Base-by-base conservation (phyloP, 2,329 filamentous ascomycete species). In the Pezizomycotina sp. region DNA sequence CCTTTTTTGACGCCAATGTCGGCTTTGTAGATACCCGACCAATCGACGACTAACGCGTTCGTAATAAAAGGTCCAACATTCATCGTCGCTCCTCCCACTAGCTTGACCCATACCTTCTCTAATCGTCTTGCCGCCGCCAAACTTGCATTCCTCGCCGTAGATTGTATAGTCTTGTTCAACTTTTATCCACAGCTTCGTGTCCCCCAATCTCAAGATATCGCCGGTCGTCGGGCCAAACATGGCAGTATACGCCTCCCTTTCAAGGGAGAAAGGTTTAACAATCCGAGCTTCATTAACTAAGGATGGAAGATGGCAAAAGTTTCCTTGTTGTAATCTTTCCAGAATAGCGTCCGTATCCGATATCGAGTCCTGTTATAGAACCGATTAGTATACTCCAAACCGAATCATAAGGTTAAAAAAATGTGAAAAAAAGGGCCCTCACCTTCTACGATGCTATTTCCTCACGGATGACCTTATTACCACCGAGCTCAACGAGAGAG, bases 81-180 rank as follows among this genome's bases (percentile, higher is more conserved):
- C 73, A 2, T 65, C 62, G 50, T 86, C 77, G 0, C 68, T 59
- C 27, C 80, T 67, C 4, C 81, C 84, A 15, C 75, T 77, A 4
- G 83, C 80, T 61, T 93, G 84, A 3, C 84, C 86, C 84, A 95
- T 95, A 20, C 86, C 86, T 56, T 95, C 86, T 43, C 86, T 70
- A 40, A 95, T 61, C 23, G 82, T 89, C 65, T 95, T 95, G 29
- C 86, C 86, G 27, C 86, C 86, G 10, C 86, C 86, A 57, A 95
- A 95, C 47, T 83, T 77, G 56, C 84, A 93, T 60, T 95, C 86
- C 46, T 95, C 86, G 6, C 86, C 86, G 54, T 92, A 91, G 4
- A 64, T 62, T 0, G 84, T 86, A 50, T 77, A 62, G 53, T 95
- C 86, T 45, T 74, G 77, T 60, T 95, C 86, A 4, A 95, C 79